A percentile compares a stretch with the other conserved stretches of the same genome.
These are phyloP conservation scores for Nakazawaea pomicola DNA, from an alignment of 805 yeast species.

Conservation along the genomic window DNA sequence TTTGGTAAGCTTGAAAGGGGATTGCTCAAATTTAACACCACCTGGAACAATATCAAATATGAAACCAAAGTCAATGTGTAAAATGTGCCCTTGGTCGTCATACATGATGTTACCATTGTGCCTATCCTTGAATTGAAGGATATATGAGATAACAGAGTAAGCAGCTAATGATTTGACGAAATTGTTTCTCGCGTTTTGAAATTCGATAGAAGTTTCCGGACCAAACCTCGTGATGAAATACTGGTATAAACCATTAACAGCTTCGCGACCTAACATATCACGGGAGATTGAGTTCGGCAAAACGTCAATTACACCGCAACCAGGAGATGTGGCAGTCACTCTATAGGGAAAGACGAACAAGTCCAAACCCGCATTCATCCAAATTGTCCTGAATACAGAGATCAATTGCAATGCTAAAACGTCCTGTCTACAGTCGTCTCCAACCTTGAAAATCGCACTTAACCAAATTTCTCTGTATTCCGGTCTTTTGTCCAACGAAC, in stretches of 20 bases:
- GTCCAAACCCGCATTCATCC: constrained; percentile 85
- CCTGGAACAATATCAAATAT: constrained; percentile 99
- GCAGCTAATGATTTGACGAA: constrained; percentile 93
- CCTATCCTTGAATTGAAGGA: constrained; percentile 92
- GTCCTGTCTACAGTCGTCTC: constrained; percentile 98
- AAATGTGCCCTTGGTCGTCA: constrained; percentile 89
- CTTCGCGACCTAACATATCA: constrained; percentile 98
- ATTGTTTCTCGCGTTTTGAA: constrained; percentile 87
- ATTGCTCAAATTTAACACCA: constrained; percentile 96
- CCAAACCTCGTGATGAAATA: constrained; percentile 91
- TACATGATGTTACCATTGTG: constrained; percentile 98
- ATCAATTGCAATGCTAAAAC: constrained; percentile 89
- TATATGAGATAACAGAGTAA: constrained; percentile 84
- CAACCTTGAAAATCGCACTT: constrained; percentile 96
- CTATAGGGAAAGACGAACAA: constrained; percentile 88
- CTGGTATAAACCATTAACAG: constrained; percentile 93
- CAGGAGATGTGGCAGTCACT: constrained; percentile 98
- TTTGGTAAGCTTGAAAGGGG: constrained; percentile 92
- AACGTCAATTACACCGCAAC: constrained; percentile 98
- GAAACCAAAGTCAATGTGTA: constrained; percentile 97
- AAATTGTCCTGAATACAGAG: constrained; percentile 85
- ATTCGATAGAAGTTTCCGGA: constrained; percentile 84
- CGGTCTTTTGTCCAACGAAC: constrained; percentile 18
- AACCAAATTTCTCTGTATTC: constrained; percentile 65
- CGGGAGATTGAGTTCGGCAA: constrained; percentile 92